Evolutionary conservation across 2,329 filamentous ascomycete species (phyloP), one percentile per base, ranked within the genome.

Genomic region (Talaromyces sp.): DNA sequence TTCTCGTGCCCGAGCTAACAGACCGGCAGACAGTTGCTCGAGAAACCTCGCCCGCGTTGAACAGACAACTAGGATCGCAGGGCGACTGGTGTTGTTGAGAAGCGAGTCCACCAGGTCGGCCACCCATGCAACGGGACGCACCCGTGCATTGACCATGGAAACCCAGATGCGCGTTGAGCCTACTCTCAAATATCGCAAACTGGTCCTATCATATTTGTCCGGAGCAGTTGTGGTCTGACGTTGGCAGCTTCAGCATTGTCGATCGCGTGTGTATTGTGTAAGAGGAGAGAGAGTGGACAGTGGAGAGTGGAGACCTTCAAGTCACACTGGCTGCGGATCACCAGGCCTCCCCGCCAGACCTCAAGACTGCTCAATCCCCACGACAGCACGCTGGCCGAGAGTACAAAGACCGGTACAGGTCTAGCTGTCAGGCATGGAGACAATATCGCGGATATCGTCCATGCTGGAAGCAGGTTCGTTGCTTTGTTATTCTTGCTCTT

Each of bases 391-490:
- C 59, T 60, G 62, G 57, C 19, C 52, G 46, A 46, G 26, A 19
- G 43, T 53, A 56, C 26, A 59, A n/a, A 41, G 32, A 49, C 59
- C 61, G 43, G 50, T 24, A 32, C 29, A 56, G 68, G 67, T 64
- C 38, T 58, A 65, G 58, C 58, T 66, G 64, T 56, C 58, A 56
- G 69, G 67, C 61, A 99, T 99, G 95, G 95, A 99, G 84, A 96
- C 93, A 24, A 92, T 98, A 73, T 92, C 93, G 65, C 86, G 90
- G 71, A 96, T 99, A 77, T 96, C 93, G 68, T 91, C 87, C 74
- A 86, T 98, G 78, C 88, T 99, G 76, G 95, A 98, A 82, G 95
- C 90, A 78, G 92, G 93, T 96, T 71, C 84, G 68, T 62, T 46
- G 11, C 43, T 24, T 14, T 38, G 35, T 31, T 10, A 9, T 19